These are phyloP conservation scores for Cyclostephanos tholiformis DNA, from an alignment of 108 stramenopile genomes.

Conservation along the genomic window DNA sequence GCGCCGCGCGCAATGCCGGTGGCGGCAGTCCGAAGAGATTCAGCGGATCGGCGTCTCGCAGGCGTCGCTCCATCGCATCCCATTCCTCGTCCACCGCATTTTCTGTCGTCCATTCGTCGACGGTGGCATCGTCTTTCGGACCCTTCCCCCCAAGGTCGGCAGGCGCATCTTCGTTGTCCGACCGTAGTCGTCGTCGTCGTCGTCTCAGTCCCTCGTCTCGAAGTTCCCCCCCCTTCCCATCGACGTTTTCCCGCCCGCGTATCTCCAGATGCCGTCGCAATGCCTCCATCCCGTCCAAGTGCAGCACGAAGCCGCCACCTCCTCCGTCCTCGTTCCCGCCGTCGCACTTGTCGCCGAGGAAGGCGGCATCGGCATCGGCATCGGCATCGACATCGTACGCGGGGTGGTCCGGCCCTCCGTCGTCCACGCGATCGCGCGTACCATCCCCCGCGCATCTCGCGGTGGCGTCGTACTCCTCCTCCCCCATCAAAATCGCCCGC, in stretches of 20 bases:
- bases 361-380: background rate
- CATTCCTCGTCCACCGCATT: background rate
- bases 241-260: background rate
- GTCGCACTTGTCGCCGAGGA: background rate
- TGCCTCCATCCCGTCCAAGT: conserved; percentile 40
- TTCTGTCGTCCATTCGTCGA: conserved; percentile 27
- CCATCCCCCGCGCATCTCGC: no score
- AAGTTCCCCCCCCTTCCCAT: background rate
- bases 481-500: conserved; percentile 23
- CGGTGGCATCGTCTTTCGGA: background rate
- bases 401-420: background rate
- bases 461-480: conserved; percentile 1
- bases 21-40: conserved; percentile 53
- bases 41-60: conserved; percentile 34
- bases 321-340: background rate
- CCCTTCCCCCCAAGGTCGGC: no score
- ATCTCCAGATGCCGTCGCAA: background rate
- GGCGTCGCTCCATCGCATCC: conserved; percentile 17
- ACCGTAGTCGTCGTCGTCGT: conserved; percentile 4
- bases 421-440: no score
- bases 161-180: background rate
- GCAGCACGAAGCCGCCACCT: conserved; percentile 23
- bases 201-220: conserved; percentile 29
- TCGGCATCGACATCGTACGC: background rate
- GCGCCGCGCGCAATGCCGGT: conserved; percentile 46